Evolutionary conservation across 257 asterid species (phyloP).

Genomic region (Gentiana macrophylla): DNA sequence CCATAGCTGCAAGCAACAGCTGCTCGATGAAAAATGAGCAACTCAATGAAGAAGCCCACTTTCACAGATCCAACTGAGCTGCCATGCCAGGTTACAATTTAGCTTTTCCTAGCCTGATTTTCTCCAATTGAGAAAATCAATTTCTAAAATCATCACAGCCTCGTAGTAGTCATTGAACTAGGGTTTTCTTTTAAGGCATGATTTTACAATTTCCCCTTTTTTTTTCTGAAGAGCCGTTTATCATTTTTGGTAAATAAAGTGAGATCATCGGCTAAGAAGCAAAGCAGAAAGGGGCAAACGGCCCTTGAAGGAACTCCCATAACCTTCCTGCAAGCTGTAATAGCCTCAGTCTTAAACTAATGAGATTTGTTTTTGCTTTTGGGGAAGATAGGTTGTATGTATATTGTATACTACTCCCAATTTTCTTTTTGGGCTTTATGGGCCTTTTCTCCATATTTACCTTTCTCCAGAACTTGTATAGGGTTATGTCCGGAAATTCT

Average conservation of each 20-base stretch:
- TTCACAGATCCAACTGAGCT: conserved; percentile 6
- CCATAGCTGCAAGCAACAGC: conserved; percentile 15
- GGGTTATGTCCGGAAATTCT: too few relatives aligned
- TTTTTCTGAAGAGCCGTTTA: neutral
- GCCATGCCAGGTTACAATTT: conserved; percentile 16
- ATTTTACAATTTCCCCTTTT: neutral
- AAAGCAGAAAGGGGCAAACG: conserved; percentile 16
- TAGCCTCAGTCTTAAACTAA: conserved; percentile 16
- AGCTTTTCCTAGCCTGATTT: conserved; percentile 2
- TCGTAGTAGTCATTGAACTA: neutral
- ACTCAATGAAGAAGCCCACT: neutral
- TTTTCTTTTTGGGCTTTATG: too few relatives aligned
- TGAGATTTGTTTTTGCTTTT: neutral
- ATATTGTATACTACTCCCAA: too few relatives aligned
- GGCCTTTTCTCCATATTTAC: too few relatives aligned
- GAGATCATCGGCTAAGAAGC: conserved; percentile 17
- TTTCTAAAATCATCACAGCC: conserved; percentile 10
- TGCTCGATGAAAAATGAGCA: neutral
- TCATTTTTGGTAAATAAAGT: neutral
- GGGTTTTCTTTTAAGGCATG: too few relatives aligned
- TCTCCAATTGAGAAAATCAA: neutral
- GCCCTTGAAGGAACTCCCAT: conserved; percentile 5
- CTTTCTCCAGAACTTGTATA: too few relatives aligned
- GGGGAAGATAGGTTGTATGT: too few relatives aligned
- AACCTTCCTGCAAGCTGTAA: conserved; percentile 3